phyloP scores from a whole-genome alignment of 2,329 filamentous ascomycete genomes.

The Diaporthe sp. region DNA sequence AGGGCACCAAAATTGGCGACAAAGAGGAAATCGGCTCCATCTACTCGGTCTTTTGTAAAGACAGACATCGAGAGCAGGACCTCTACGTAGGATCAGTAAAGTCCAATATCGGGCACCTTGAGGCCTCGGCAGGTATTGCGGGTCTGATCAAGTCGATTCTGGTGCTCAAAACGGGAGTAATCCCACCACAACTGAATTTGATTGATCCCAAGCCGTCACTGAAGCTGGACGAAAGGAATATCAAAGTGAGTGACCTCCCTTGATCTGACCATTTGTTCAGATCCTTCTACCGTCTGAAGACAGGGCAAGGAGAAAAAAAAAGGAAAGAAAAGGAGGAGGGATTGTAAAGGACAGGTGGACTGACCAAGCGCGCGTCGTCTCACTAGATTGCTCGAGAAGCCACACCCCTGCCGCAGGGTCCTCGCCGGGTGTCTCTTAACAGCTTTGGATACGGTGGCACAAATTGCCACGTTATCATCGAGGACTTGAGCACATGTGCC shows the following conservation, averaged over 20 bases:
- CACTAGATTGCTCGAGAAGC: slow-evolving; percentile 33
- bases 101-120: slow-evolving; percentile 43
- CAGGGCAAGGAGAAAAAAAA: slow-evolving; percentile 30
- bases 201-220: slow-evolving; percentile 39
- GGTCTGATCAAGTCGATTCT: slow-evolving; percentile 42
- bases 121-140: slow-evolving; percentile 42
- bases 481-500: slow-evolving; percentile 36
- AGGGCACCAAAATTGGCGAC: slow-evolving; percentile 35
- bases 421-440: slow-evolving; percentile 49
- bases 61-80: background rate
- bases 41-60: slow-evolving; percentile 42
- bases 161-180: slow-evolving; percentile 39
- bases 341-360: background rate
- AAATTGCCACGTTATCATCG: slow-evolving; percentile 59
- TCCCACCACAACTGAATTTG: slow-evolving; percentile 42
- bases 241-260: slow-evolving; percentile 19
- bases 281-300: background rate
- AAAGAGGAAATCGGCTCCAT: slow-evolving; percentile 21
- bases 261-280: background rate
- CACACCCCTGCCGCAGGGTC: slow-evolving; percentile 34
- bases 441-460: slow-evolving; percentile 61
- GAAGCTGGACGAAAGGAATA: slow-evolving; percentile 34
- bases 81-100: slow-evolving; percentile 45
- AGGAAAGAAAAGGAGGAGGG: too few species aligned
- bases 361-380: background rate